Conservation (phyloP, 2,329 filamentous ascomycete genomes). For the Microdochium bolleyi region DNA sequence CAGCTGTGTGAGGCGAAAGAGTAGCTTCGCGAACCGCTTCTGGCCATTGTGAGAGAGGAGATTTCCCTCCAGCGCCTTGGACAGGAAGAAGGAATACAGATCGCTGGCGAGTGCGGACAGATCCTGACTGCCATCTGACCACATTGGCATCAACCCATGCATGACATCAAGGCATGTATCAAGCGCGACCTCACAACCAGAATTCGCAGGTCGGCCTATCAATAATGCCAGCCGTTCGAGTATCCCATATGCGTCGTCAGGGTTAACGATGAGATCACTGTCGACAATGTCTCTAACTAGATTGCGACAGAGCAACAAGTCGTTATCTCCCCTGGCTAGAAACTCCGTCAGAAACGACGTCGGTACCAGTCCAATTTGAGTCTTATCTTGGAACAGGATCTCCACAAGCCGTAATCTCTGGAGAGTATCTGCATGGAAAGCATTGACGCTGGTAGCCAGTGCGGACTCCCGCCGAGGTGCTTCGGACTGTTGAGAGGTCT, state of each 20-base stretch:
- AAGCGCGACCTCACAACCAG: constrained; percentile 67
- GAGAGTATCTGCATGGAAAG: constrained; percentile 40
- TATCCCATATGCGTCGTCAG: constrained; percentile 36
- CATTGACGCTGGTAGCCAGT: constrained; percentile 29
- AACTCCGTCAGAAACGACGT: constrained; percentile 41
- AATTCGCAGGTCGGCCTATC: constrained; percentile 50
- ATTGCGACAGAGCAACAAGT: constrained; percentile 41
- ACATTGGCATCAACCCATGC: constrained; percentile 52
- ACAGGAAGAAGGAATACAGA: constrained; percentile 72
- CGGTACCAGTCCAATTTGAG: constrained; percentile 41
- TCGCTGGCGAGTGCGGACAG: constrained; percentile 63
- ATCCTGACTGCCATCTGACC: constrained; percentile 50
- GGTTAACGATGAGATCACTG: constrained; percentile 42
- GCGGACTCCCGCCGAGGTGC: constrained; percentile 38
- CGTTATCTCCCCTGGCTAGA: constrained; percentile 39
- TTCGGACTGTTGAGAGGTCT: constrained; percentile 23
- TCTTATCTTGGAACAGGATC: constrained; percentile 30
- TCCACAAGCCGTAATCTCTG: constrained; percentile 37
- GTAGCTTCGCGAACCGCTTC: constrained; percentile 56
- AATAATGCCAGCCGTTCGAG: constrained; percentile 43
- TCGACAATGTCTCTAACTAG: constrained; percentile 44
- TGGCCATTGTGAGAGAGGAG: constrained; percentile 64
- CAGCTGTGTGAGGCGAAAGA: constrained; percentile 61
- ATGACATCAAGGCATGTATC: constrained; percentile 62
- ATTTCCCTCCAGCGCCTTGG: constrained; percentile 56